phyloP scores from a whole-genome alignment of 305 asterid genomes.

The Ilex paraguariensis region DNA sequence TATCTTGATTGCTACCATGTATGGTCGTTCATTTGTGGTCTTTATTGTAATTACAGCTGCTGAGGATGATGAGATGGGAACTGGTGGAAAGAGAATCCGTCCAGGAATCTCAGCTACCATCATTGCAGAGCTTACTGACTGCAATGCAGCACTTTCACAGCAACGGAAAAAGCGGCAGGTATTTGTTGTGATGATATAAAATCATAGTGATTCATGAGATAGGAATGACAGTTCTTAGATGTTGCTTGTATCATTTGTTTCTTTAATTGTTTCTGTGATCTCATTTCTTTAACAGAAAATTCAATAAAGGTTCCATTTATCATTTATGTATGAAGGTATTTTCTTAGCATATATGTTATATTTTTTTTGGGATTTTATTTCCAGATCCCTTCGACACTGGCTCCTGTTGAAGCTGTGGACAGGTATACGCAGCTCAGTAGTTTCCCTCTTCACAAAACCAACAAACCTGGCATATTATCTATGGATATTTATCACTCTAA shows the following conservation, averaged over 20 bases:
- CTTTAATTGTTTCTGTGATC: no score
- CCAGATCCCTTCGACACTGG: conserved; percentile 70
- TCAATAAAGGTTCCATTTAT: neutral
- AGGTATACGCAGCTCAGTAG: conserved; percentile 85
- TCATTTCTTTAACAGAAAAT: neutral
- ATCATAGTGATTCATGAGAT: no score
- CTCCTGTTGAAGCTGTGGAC: conserved; percentile 69
- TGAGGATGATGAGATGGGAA: conserved; percentile 68
- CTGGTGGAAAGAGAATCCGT: conserved; percentile 68
- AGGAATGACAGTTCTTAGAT: no score
- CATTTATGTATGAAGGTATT: neutral
- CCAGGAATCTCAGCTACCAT: conserved; percentile 73
- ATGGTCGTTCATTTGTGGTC: neutral
- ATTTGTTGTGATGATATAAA: neutral
- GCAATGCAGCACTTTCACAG: conserved; percentile 77
- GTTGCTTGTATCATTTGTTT: no score
- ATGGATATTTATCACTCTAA: conserved; percentile 66
- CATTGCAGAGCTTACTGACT: conserved; percentile 76
- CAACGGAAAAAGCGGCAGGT: conserved; percentile 93
- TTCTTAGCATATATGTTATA: neutral
- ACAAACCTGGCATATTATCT: conserved; percentile 84
- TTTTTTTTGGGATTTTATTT: neutral
- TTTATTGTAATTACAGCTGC: conserved; percentile 42
- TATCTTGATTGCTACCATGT: conserved; percentile 4
- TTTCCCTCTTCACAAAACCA: conserved; percentile 89